Conservation (phyloP, 108 stramenopile species). For the Nannochloropsis salina region DNA sequence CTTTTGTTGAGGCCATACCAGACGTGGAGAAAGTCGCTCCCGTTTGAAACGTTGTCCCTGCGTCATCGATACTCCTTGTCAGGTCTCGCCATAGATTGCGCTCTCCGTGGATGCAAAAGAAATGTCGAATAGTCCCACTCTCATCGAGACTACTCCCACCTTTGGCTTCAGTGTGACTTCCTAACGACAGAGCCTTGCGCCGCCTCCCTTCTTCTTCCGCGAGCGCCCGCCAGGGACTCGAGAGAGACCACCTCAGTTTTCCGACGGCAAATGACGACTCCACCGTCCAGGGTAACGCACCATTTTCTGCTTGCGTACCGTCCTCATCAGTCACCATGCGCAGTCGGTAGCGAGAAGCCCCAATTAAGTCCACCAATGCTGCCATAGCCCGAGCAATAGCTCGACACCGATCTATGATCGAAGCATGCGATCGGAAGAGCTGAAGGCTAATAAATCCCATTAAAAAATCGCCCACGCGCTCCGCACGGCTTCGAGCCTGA, state of each 20-base stretch:
- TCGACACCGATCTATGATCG: not conserved
- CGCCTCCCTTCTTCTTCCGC: not conserved
- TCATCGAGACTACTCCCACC: not conserved
- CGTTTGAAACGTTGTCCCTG: too few species aligned
- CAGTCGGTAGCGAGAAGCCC: not conserved
- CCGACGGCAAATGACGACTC: not conserved
- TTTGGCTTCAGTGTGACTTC: not conserved
- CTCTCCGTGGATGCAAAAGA: not conserved
- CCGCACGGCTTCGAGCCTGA: not conserved
- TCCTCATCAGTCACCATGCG: not conserved
- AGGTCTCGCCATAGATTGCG: not conserved
- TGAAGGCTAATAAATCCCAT: not conserved
- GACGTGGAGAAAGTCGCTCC: too few species aligned
- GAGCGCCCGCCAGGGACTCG: not conserved
- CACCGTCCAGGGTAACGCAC: not conserved
- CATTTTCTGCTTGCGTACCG: not conserved
- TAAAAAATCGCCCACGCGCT: constrained; percentile 3
- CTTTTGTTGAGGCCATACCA: too few species aligned
- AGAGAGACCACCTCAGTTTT: not conserved
- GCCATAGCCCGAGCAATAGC: not conserved
- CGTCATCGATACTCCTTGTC: not conserved
- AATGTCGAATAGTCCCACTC: not conserved
- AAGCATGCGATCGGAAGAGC: not conserved
- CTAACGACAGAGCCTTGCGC: not conserved
- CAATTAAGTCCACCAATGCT: not conserved